Evolutionary conservation across 2,329 filamentous ascomycete genomes (phyloP).

Genomic region (Apiospora saccharicola): DNA sequence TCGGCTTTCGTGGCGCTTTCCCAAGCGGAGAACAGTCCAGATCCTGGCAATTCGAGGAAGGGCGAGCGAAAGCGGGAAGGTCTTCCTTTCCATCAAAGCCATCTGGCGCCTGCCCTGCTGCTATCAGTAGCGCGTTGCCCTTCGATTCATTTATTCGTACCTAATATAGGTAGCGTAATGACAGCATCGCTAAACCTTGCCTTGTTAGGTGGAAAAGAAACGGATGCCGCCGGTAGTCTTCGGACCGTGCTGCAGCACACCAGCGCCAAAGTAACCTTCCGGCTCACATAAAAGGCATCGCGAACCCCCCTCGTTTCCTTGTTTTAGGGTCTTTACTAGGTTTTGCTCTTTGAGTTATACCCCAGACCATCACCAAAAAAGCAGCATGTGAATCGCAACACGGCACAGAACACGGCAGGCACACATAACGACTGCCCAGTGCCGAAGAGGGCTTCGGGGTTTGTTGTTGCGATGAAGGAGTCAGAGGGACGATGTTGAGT

Average conservation of each 20-base stretch:
- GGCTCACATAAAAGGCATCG: constrained; percentile 8
- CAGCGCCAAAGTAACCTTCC: constrained; percentile 8
- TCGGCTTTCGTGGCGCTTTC: constrained; percentile 10
- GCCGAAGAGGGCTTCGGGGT: not conserved
- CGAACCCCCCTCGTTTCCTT: not conserved
- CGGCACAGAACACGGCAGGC: not conserved
- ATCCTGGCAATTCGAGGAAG: not conserved
- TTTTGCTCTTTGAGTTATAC: constrained; percentile 1
- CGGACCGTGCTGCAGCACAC: not conserved
- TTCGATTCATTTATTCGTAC: constrained; percentile 5
- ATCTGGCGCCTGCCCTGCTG: not conserved
- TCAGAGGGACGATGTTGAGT: not conserved
- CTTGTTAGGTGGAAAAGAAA: not conserved
- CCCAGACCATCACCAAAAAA: not conserved
- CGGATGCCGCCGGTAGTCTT: not conserved
- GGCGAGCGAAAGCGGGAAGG: not conserved
- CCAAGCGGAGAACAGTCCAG: not conserved
- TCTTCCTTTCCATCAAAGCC: not conserved
- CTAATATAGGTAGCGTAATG: constrained; percentile 1
- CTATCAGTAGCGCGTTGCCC: not conserved
- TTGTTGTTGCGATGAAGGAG: not conserved
- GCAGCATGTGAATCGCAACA: not conserved
- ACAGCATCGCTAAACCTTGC: constrained; percentile 16
- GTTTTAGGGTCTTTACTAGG: not conserved
- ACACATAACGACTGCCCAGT: not conserved